Conservation (phyloP, 345 rosid species). For the Noccaea bulbosa region DNA sequence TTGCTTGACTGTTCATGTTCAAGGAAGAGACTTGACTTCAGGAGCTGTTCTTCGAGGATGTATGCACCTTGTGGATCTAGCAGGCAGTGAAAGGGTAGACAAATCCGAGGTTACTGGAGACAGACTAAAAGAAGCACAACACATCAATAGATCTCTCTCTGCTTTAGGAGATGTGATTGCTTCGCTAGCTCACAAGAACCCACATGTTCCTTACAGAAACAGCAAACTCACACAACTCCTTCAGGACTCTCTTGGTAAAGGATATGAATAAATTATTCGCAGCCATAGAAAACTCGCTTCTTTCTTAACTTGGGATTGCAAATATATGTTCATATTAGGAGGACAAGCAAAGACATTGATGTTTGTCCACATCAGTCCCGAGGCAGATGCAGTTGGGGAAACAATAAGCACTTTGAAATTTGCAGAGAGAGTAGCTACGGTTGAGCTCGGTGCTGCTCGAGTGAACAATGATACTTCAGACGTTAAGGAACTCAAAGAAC, state of each 20-base stretch:
- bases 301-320: slow-evolving; percentile 26
- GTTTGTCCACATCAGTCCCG: slow-evolving; percentile 98
- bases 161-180: slow-evolving; percentile 98
- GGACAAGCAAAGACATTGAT: slow-evolving; percentile 98
- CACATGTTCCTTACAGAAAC: slow-evolving; percentile 95
- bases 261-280: background rate
- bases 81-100: slow-evolving; percentile 96
- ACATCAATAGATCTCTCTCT: slow-evolving; percentile 90
- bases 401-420: slow-evolving; percentile 94
- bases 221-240: slow-evolving; percentile 98
- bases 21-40: slow-evolving; percentile 86
- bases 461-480: slow-evolving; percentile 79
- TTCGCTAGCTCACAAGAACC: slow-evolving; percentile 95
- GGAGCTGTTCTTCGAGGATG: slow-evolving; percentile 83
- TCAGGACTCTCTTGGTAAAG: slow-evolving; percentile 93
- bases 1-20: slow-evolving; percentile 97
- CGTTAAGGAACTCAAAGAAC: slow-evolving; percentile 92
- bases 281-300: slow-evolving; percentile 2
- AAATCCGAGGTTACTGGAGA: slow-evolving; percentile 96
- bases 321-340: slow-evolving; percentile 55
- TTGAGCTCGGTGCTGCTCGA: slow-evolving; percentile 92
- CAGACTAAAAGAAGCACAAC: slow-evolving; percentile 93
- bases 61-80: slow-evolving; percentile 97
- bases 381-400: slow-evolving; percentile 81
- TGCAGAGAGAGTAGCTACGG: slow-evolving; percentile 96